Conservation (phyloP, 768 basidiomycete genomes). For the Lactarius indigo region DNA sequence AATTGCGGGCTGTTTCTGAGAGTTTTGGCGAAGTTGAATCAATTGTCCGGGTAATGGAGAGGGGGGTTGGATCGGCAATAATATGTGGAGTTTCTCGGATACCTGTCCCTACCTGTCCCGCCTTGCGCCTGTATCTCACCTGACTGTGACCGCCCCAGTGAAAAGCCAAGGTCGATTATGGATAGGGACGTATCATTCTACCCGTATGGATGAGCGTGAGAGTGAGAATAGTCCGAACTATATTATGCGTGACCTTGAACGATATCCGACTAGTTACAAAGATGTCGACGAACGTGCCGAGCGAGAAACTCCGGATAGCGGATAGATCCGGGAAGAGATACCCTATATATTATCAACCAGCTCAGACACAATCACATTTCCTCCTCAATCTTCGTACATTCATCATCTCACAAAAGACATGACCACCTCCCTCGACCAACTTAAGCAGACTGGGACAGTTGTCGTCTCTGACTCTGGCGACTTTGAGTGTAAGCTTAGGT, state of each 20-base stretch:
- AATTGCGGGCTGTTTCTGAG: not conserved
- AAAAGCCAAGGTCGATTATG: not conserved
- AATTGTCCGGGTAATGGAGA: not conserved
- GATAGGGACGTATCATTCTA: not conserved
- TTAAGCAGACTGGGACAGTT: conserved; percentile 90
- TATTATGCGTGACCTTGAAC: not conserved
- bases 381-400: not conserved
- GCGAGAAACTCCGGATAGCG: not conserved
- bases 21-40: not conserved
- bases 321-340: conserved; percentile 15
- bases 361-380: not conserved
- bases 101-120: not conserved
- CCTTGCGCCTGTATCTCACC: not conserved
- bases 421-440: conserved; percentile 76
- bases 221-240: not conserved
- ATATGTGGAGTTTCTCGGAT: not conserved
- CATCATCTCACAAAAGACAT: conserved; percentile 38
- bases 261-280: not conserved
- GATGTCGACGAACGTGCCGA: not conserved
- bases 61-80: not conserved
- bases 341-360: conserved; percentile 11
- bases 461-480: conserved; percentile 98
- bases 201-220: not conserved
- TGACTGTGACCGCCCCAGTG: too few relatives aligned
- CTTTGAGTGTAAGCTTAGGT: conserved; percentile 62